A percentile compares a stretch with the other conserved stretches of the same genome.
These are phyloP conservation scores for Starmerella apicola DNA, from an alignment of 805 yeast species.

Conservation along the genomic window DNA sequence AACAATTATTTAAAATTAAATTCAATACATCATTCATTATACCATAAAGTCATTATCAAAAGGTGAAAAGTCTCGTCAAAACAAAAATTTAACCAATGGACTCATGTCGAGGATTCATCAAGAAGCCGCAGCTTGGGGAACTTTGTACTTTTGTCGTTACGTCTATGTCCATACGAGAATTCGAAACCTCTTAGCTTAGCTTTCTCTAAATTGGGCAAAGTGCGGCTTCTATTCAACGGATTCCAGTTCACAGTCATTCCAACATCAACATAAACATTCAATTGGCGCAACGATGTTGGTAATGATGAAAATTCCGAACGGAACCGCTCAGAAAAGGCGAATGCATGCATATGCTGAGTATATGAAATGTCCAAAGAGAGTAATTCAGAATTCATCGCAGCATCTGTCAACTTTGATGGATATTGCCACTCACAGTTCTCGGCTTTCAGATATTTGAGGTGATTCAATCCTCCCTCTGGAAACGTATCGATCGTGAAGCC, in stretches of 20 bases:
- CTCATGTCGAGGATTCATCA: no score
- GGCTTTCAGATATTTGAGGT: conserved; percentile 3
- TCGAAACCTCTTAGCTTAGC: conserved; percentile 13
- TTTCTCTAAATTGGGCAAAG: conserved; percentile 5
- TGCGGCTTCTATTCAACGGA: conserved; percentile 7
- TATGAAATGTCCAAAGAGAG: conserved; percentile 1
- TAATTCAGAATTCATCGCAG: conserved; percentile 3
- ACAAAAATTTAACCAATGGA: no score
- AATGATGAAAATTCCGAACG: conserved; percentile 5
- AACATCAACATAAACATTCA: conserved; percentile 3
- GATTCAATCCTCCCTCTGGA: not conserved
- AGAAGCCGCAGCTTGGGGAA: conserved; percentile 5
- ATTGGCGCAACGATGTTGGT: conserved; percentile 3
- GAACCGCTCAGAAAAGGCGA: conserved; percentile 14
- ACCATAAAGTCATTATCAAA: no score
- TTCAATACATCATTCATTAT: no score
- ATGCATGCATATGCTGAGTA: conserved; percentile 8
- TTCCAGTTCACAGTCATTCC: conserved; percentile 13
- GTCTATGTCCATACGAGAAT: conserved; percentile 1
- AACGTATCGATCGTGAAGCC: conserved; percentile 8
- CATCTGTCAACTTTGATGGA: conserved; percentile 8
- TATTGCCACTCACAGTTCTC: conserved; percentile 14
- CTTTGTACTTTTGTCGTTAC: not conserved
- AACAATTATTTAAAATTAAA: no score
- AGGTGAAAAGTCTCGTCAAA: no score